Conservation (phyloP, 352 stramenopile species). For the Globisporangium cystogenes region DNA sequence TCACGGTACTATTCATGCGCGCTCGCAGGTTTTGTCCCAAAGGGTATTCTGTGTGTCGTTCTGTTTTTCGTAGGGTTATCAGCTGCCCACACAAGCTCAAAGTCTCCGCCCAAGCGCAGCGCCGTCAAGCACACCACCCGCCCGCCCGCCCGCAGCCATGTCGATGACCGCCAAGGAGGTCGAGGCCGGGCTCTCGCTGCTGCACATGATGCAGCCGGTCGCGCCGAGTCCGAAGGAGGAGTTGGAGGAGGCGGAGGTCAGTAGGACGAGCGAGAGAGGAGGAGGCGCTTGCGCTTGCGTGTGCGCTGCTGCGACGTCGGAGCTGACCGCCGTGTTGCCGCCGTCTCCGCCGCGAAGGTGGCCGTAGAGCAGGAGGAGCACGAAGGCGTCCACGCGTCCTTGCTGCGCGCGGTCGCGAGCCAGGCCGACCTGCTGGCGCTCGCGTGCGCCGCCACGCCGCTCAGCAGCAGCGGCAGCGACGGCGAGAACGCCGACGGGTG, state of each 20-base stretch:
- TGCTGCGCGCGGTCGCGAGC: constrained; percentile 36
- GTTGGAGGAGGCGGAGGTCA: too few relatives aligned
- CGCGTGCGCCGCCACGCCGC: not conserved
- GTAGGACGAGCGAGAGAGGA: too few relatives aligned
- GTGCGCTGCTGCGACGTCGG: constrained; percentile 1
- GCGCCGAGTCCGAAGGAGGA: not conserved
- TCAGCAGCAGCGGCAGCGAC: constrained; percentile 13
- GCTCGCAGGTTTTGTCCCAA: not conserved
- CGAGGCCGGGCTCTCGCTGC: constrained; percentile 52
- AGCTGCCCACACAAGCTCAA: not conserved
- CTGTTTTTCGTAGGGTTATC: constrained; percentile 17
- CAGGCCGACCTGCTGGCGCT: constrained; percentile 10
- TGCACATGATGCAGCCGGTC: constrained; percentile 51
- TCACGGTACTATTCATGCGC: not conserved
- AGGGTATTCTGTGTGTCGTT: constrained; percentile 19
- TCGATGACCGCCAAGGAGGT: constrained; percentile 48
- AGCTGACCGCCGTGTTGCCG: not conserved
- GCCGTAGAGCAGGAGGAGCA: constrained; percentile 7
- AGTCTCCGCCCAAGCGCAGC: not conserved
- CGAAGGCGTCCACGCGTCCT: constrained; percentile 22
- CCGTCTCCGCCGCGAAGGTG: constrained; percentile 1
- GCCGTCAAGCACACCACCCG: too few relatives aligned
- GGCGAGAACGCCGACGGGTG: not conserved
- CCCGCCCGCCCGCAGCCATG: not conserved
- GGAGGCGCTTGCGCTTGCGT: constrained; percentile 2